Evolutionary conservation across 2,329 filamentous ascomycete species (phyloP).

Genomic region (Fusarium buxicola): DNA sequence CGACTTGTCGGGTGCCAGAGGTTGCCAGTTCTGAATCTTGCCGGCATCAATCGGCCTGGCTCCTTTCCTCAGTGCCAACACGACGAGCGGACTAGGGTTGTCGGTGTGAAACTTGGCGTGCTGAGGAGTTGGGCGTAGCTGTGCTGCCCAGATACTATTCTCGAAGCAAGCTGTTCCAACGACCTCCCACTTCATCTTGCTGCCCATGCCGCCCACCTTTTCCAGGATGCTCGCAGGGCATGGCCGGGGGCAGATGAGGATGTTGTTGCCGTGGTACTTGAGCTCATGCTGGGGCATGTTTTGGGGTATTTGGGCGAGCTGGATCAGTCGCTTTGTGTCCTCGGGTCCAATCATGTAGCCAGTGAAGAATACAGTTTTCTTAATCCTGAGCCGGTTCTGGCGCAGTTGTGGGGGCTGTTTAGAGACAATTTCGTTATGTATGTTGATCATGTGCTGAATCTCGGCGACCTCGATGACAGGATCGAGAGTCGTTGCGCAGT

Average conservation of each 20-base stretch:
- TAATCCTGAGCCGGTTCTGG: constrained; percentile 72
- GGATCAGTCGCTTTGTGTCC: constrained; percentile 78
- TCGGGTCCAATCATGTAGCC: constrained; percentile 83
- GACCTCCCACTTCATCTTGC: constrained; percentile 86
- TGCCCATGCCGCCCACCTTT: constrained; percentile 88
- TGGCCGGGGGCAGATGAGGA: constrained; percentile 86
- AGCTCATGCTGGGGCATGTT: constrained; percentile 76
- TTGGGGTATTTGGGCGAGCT: constrained; percentile 73
- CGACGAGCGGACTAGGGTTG: constrained; percentile 80
- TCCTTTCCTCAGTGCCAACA: constrained; percentile 82
- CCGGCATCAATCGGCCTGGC: constrained; percentile 82
- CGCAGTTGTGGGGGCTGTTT: constrained; percentile 51
- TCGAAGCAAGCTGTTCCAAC: constrained; percentile 80
- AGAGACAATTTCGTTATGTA: constrained; percentile 74
- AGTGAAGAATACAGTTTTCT: constrained; percentile 90
- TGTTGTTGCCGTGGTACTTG: constrained; percentile 87
- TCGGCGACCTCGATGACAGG: constrained; percentile 84
- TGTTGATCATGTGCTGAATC: constrained; percentile 89
- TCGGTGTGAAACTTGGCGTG: constrained; percentile 80
- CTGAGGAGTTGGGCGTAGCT: constrained; percentile 77
- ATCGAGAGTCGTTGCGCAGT: constrained; percentile 78
- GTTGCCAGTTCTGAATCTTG: constrained; percentile 86
- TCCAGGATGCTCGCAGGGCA: constrained; percentile 78
- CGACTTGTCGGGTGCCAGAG: constrained; percentile 75
- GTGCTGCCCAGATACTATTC: constrained; percentile 87